These are phyloP conservation scores for Piloderma croceum DNA, from an alignment of 768 basidiomycete genomes.

Conservation along the genomic window DNA sequence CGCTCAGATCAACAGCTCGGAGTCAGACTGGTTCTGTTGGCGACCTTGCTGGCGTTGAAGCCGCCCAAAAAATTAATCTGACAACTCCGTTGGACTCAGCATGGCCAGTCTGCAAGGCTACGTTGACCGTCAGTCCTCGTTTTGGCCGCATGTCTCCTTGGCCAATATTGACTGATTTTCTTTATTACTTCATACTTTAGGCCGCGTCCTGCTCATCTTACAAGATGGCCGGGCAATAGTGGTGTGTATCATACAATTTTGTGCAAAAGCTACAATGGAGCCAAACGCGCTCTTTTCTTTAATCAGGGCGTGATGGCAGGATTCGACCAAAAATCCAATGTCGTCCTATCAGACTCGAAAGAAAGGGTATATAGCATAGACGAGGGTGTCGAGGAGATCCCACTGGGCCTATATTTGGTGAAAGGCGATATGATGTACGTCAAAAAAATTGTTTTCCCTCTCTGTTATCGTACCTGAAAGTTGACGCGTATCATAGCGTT, in stretches of 20 bases:
- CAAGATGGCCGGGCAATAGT: conserved; percentile 96
- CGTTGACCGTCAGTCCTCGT: conserved; percentile 80
- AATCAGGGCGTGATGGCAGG: conserved; percentile 83
- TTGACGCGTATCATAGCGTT: conserved; percentile 37
- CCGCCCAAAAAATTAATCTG: background rate
- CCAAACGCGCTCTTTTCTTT: conserved; percentile 3
- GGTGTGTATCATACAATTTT: conserved; percentile 43
- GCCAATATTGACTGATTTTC: background rate
- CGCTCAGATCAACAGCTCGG: no score
- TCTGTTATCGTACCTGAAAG: background rate
- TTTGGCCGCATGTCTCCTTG: no score
- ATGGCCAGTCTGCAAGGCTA: conserved; percentile 93
- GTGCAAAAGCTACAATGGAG: conserved; percentile 1
- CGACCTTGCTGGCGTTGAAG: no score
- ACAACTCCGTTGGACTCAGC: conserved; percentile 9
- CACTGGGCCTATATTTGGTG: conserved; percentile 92
- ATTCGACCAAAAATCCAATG: conserved; percentile 92
- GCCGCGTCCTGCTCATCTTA: conserved; percentile 87
- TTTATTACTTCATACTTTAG: conserved; percentile 31
- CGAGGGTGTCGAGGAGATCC: conserved; percentile 90
- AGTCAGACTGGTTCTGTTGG: no score
- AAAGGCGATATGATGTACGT: conserved; percentile 98
- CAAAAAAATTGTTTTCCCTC: no score
- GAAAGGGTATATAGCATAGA: conserved; percentile 91
- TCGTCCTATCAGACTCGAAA: conserved; percentile 89